Percentiles rank a stretch among this genome's conserved stretches.
Evolutionary conservation across 2,329 filamentous ascomycete species (phyloP).

Genomic region (Xylariales sp.): DNA sequence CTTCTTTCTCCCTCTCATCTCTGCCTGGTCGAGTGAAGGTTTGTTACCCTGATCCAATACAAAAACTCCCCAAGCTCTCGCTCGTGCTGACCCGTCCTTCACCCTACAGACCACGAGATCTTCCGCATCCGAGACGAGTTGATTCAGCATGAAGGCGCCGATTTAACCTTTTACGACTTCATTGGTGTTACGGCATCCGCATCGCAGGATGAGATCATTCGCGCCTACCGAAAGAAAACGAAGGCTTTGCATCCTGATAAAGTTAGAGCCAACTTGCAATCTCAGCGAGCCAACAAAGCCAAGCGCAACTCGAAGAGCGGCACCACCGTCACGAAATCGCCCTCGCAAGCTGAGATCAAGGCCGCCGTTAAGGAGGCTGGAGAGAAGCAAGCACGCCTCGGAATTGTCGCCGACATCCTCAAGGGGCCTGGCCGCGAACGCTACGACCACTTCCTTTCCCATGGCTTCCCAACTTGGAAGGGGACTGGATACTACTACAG

Average conservation of each 20-base stretch:
- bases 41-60: slow-evolving; percentile 18
- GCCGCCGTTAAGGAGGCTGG: slow-evolving; percentile 75
- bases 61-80: slow-evolving; percentile 2
- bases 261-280: slow-evolving; percentile 76
- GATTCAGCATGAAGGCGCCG: slow-evolving; percentile 65
- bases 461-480: slow-evolving; percentile 95
- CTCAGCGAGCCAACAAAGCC: slow-evolving; percentile 58
- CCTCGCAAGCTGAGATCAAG: slow-evolving; percentile 70
- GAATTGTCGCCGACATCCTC: slow-evolving; percentile 81
- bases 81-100: slow-evolving; percentile 5
- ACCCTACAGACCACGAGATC: slow-evolving; percentile 80
- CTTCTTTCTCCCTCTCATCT: slow-evolving; percentile 60
- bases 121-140: slow-evolving; percentile 93
- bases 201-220: slow-evolving; percentile 83
- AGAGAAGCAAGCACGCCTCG: slow-evolving; percentile 78
- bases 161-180: slow-evolving; percentile 92
- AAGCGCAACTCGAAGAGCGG: slow-evolving; percentile 52
- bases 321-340: slow-evolving; percentile 65
- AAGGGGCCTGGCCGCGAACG: slow-evolving; percentile 75
- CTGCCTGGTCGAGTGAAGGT: slow-evolving; percentile 87
- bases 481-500: slow-evolving; percentile 98
- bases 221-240: slow-evolving; percentile 88
- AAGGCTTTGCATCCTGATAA: slow-evolving; percentile 89
- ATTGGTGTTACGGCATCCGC: slow-evolving; percentile 71
- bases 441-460: slow-evolving; percentile 89